Percentiles rank a stretch among this genome's conserved stretches.
Evolutionary conservation across 1,139 yeast genomes (phyloP).

Genomic region (Taiozyma sp.): DNA sequence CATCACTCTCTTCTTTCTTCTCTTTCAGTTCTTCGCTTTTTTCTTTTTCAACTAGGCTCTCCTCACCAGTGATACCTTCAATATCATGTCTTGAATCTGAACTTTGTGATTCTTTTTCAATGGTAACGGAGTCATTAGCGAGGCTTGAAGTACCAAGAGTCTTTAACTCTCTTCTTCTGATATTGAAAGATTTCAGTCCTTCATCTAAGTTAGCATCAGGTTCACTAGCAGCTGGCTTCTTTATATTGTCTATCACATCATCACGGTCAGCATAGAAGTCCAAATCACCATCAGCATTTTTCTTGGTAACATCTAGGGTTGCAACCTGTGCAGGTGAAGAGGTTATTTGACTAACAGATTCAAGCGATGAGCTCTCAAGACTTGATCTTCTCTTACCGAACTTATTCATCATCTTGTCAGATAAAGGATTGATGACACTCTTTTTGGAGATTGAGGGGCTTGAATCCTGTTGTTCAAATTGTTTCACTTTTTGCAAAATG

Average conservation of each 20-base stretch:
- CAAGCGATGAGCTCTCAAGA: conserved; percentile 1
- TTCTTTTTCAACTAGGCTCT: background rate
- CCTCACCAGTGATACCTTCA: too few species aligned
- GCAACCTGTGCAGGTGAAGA: background rate
- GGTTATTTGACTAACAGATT: background rate
- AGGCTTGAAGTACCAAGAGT: background rate
- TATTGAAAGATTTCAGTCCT: background rate
- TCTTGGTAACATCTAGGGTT: background rate
- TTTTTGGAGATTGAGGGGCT: conserved; percentile 7
- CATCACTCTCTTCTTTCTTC: background rate
- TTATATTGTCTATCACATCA: background rate
- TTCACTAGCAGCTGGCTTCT: background rate
- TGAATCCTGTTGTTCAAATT: conserved; percentile 24
- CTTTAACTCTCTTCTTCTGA: background rate
- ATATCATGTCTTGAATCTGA: background rate
- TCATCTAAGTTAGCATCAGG: background rate
- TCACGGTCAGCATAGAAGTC: background rate
- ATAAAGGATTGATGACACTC: conserved; percentile 15
- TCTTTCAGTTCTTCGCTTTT: background rate
- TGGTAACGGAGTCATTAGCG: background rate
- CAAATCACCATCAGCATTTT: background rate
- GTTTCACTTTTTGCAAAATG: conserved; percentile 27
- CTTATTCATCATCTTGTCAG: conserved; percentile 23
- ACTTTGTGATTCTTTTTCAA: background rate
- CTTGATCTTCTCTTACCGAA: conserved; percentile 28